Conservation (phyloP, 192 early-diverging fungal species). For the Backusella morwellensis region DNA sequence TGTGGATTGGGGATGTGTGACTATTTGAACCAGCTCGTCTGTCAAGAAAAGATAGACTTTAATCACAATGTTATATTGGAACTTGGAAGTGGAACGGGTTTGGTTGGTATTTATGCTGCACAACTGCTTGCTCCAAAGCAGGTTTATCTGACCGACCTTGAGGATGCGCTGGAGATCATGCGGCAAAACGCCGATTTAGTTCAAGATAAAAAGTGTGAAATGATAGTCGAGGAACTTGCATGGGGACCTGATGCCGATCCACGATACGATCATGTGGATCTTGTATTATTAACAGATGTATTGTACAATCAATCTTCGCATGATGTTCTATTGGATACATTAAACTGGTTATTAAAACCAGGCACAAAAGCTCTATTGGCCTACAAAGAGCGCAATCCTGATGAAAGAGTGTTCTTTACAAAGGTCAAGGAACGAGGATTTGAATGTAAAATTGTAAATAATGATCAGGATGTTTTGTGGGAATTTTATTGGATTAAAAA, state of each 20-base stretch:
- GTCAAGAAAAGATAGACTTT: not conserved
- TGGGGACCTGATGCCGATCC: conserved; percentile 11
- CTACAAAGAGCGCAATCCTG: conserved; percentile 33
- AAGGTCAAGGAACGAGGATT: conserved; percentile 14
- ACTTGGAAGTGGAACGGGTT: conserved; percentile 34
- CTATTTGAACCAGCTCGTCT: not conserved
- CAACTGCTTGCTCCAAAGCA: conserved; percentile 6
- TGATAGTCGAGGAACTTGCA: conserved; percentile 14
- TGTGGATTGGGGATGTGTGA: conserved; percentile 33
- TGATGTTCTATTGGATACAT: conserved; percentile 30
- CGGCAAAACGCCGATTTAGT: conserved; percentile 17
- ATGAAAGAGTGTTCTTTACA: conserved; percentile 25
- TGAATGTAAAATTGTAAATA: not conserved
- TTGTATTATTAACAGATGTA: conserved; percentile 32
- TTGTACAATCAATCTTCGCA: conserved; percentile 33
- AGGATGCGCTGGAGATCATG: conserved; percentile 23
- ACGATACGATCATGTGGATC: conserved; percentile 4
- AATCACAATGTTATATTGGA: conserved; percentile 17
- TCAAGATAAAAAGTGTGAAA: not conserved
- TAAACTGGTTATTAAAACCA: conserved; percentile 8
- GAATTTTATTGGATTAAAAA: conserved; percentile 27
- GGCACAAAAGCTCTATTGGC: conserved; percentile 18
- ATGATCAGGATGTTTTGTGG: not conserved
- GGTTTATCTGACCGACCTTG: conserved; percentile 27
- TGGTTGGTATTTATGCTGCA: conserved; percentile 27